Evolutionary conservation across 179 eudicot species (phyloP).

Genomic region (Beta macrorhiza): DNA sequence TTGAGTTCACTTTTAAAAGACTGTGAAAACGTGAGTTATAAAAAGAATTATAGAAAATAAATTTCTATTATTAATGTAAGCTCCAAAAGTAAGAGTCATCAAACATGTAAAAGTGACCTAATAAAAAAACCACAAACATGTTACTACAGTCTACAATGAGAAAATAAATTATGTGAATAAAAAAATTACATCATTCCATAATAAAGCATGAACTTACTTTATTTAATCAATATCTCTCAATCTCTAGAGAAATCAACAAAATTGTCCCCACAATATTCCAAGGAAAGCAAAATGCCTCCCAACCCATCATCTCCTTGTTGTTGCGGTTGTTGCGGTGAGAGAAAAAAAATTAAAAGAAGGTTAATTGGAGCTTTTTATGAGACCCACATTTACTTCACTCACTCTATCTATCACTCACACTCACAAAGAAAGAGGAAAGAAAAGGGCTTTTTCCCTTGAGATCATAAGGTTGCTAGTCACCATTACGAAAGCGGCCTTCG

Average conservation of each 20-base stretch:
- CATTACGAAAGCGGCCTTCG: slow-evolving; percentile 37
- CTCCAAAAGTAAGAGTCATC: no score
- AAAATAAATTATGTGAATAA: no score
- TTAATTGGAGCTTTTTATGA: not conserved
- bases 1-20: no score
- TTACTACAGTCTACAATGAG: no score
- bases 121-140: no score
- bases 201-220: no score
- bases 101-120: no score
- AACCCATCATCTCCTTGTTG: slow-evolving; percentile 42
- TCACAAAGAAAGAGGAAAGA: not conserved
- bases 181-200: no score
- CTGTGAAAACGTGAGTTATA: no score
- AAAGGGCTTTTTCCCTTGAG: slow-evolving; percentile 16
- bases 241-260: not conserved
- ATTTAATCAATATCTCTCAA: no score
- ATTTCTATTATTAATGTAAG: no score
- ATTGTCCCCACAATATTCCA: slow-evolving; percentile 14
- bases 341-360: slow-evolving; percentile 12
- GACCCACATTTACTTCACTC: slow-evolving; percentile 7
- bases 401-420: not conserved
- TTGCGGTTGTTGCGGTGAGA: slow-evolving; percentile 39
- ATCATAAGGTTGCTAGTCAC: slow-evolving; percentile 44
- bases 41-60: no score
- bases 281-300: slow-evolving; percentile 48